Percentiles rank a stretch among this genome's conserved stretches.
These are phyloP conservation scores for Fagopyrum esculentum DNA, from an alignment of 148 eudicot genomes.

Conservation along the genomic window DNA sequence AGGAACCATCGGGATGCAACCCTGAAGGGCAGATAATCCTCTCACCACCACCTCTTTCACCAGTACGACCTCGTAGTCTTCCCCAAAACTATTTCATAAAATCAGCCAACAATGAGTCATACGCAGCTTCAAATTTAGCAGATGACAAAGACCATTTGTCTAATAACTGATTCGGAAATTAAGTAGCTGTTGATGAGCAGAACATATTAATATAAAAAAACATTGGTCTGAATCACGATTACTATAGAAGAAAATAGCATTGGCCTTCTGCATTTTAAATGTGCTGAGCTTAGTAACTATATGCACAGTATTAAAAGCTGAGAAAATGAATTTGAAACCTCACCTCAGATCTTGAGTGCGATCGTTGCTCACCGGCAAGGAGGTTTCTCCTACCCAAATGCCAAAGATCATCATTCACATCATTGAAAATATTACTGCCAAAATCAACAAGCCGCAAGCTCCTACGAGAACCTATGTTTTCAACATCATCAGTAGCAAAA, in stretches of 20 bases:
- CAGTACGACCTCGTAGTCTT: slow-evolving; percentile 32
- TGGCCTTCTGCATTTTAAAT: neutral
- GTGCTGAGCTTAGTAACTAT: neutral
- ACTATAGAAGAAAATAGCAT: neutral
- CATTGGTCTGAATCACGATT: neutral
- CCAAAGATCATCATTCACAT: slow-evolving; percentile 43
- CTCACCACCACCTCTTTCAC: slow-evolving; percentile 25
- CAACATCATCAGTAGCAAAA: slow-evolving; percentile 46
- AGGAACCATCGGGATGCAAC: slow-evolving; percentile 50
- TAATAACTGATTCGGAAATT: neutral
- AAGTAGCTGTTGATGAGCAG: neutral
- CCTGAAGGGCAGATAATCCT: slow-evolving; percentile 38
- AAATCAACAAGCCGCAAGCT: slow-evolving; percentile 82
- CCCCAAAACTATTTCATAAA: slow-evolving; percentile 31
- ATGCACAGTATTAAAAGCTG: neutral
- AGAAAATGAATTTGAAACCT: slow-evolving; percentile 10
- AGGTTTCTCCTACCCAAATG: slow-evolving; percentile 44
- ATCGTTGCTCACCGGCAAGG: slow-evolving; percentile 29
- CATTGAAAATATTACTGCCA: slow-evolving; percentile 40
- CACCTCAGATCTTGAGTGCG: slow-evolving; percentile 73
- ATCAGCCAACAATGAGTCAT: neutral
- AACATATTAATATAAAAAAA: neutral
- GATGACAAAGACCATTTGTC: neutral
- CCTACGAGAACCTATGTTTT: slow-evolving; percentile 40
- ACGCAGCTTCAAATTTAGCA: neutral